A percentile compares a stretch with the other conserved stretches of the same genome.
phyloP scores from a whole-genome alignment of 1,284 basidiomycete genomes.

The Jaminaea rosea region DNA sequence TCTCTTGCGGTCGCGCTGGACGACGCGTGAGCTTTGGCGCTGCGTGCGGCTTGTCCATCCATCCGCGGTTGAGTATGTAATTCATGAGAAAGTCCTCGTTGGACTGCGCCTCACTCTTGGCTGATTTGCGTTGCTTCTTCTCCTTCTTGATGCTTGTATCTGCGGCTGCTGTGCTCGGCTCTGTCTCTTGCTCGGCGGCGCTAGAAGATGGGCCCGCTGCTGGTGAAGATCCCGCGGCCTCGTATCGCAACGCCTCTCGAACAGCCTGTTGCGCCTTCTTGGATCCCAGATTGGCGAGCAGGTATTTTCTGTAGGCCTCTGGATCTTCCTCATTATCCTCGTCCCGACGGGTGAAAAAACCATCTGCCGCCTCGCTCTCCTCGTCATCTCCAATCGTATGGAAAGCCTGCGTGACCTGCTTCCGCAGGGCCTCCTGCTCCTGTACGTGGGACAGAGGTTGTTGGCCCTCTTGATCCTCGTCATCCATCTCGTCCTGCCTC shows the following conservation, averaged over 20 bases:
- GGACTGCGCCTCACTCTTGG: slow-evolving; percentile 45
- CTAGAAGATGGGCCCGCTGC: no score
- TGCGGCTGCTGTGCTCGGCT: neutral
- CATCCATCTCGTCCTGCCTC: neutral
- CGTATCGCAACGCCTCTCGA: slow-evolving; percentile 18
- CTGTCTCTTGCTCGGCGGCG: no score
- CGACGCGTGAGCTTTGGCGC: slow-evolving; percentile 8
- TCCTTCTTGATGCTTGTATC: slow-evolving; percentile 41
- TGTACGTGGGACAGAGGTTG: slow-evolving; percentile 62
- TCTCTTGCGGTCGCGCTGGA: neutral
- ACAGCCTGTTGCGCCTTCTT: slow-evolving; percentile 53
- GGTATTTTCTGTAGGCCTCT: slow-evolving; percentile 68
- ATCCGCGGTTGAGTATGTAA: slow-evolving; percentile 50
- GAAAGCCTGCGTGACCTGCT: slow-evolving; percentile 77
- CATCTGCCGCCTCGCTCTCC: slow-evolving; percentile 50
- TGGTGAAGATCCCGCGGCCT: slow-evolving; percentile 2
- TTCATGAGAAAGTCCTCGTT: slow-evolving; percentile 83
- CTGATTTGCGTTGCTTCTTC: neutral
- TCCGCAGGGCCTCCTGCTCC: slow-evolving; percentile 66
- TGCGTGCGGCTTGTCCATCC: slow-evolving; percentile 34
- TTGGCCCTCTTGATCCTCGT: neutral
- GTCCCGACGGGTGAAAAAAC: slow-evolving; percentile 63
- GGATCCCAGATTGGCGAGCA: slow-evolving; percentile 71
- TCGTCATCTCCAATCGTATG: slow-evolving; percentile 56
- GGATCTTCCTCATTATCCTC: slow-evolving; percentile 67